Conservation (phyloP, 2,329 filamentous ascomycete genomes). For the Penicillium sp. region DNA sequence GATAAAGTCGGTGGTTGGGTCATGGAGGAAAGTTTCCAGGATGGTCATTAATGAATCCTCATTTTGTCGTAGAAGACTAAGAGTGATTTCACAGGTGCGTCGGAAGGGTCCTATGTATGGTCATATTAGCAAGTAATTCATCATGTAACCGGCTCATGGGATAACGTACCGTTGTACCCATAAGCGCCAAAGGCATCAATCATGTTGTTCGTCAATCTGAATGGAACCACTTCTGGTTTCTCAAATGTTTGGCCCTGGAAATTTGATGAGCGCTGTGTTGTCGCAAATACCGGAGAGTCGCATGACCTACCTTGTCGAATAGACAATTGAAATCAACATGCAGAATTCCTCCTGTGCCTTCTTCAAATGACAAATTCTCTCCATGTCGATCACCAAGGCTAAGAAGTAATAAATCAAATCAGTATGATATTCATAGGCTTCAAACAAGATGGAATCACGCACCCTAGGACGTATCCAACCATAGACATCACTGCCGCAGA, state of each 20-base stretch:
- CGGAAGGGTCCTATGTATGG: slow-evolving; percentile 68
- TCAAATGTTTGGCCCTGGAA: slow-evolving; percentile 77
- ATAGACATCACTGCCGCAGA: slow-evolving; percentile 99
- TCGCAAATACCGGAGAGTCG: neutral
- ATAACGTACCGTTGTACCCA: slow-evolving; percentile 70
- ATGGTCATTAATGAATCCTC: slow-evolving; percentile 98
- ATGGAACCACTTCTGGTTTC: slow-evolving; percentile 91
- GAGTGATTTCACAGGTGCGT: slow-evolving; percentile 83
- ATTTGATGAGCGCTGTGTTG: slow-evolving; percentile 11
- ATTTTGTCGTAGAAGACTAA: slow-evolving; percentile 80
- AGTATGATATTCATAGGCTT: neutral
- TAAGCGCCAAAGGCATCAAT: slow-evolving; percentile 94
- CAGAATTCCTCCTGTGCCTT: slow-evolving; percentile 88
- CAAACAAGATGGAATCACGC: slow-evolving; percentile 12
- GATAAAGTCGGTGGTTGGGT: slow-evolving; percentile 91
- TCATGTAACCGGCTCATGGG: neutral
- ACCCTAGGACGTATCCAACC: slow-evolving; percentile 87
- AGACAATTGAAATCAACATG: slow-evolving; percentile 99
- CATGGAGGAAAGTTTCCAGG: slow-evolving; percentile 93
- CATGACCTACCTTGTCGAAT: slow-evolving; percentile 75
- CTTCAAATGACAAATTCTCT: slow-evolving; percentile 93
- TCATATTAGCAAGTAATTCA: slow-evolving; percentile 2
- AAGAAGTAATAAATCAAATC: neutral
- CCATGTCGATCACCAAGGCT: slow-evolving; percentile 90
- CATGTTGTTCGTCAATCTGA: slow-evolving; percentile 98